Evolutionary conservation across 169 alveolate genomes (phyloP).

Genomic region (Plasmodium gaboni): DNA sequence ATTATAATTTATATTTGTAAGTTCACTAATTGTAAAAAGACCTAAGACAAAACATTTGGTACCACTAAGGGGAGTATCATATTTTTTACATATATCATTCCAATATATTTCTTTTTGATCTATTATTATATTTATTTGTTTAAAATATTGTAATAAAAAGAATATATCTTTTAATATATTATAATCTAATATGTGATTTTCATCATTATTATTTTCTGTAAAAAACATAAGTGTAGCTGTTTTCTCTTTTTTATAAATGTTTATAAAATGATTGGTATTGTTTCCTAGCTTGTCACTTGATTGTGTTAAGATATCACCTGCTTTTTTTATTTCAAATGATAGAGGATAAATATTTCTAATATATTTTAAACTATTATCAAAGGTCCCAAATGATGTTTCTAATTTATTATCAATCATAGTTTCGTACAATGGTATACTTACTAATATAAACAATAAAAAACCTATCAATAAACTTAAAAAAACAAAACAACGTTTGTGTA

Average conservation of each 20-base stretch:
- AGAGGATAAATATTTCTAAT: neutral
- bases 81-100: conserved; percentile 54
- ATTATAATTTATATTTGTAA: conserved; percentile 25
- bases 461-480: conserved; percentile 31
- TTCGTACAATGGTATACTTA: conserved; percentile 19
- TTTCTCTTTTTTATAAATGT: conserved; percentile 49
- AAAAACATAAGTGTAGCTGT: conserved; percentile 50
- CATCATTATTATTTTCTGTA: conserved; percentile 10
- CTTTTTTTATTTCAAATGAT: conserved; percentile 20
- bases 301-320: conserved; percentile 17
- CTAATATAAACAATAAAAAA: conserved; percentile 4
- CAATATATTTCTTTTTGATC: conserved; percentile 19
- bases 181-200: conserved; percentile 30
- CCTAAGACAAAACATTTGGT: conserved; percentile 66
- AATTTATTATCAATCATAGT: conserved; percentile 8
- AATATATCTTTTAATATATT: conserved; percentile 40
- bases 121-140: conserved; percentile 12
- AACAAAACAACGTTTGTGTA: conserved; percentile 17
- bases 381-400: neutral
- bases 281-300: conserved; percentile 44
- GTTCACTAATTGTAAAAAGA: conserved; percentile 31
- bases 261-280: conserved; percentile 24
- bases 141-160: conserved; percentile 42
- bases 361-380: neutral
- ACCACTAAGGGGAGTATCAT: conserved; percentile 32